Percentiles rank a stretch among this genome's conserved stretches.
Conservation (phyloP, 1,284 basidiomycete genomes). For the Pseudozyma pruni region DNA sequence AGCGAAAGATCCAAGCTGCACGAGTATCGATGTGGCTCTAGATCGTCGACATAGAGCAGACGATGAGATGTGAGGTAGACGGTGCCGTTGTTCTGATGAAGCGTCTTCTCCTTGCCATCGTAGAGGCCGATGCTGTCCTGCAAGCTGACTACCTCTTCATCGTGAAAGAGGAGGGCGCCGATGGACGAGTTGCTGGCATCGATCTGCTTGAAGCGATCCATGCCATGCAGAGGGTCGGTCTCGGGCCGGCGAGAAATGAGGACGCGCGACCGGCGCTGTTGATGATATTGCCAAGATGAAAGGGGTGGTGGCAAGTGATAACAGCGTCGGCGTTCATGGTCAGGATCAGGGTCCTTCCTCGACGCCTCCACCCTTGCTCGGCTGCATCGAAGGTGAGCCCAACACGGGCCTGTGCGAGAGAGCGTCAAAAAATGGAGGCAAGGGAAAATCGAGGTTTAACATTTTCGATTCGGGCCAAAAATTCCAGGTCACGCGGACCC, state of each 20-base stretch:
- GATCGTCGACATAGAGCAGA: slow-evolving; percentile 81
- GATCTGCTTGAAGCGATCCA: slow-evolving; percentile 62
- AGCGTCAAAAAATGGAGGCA: not conserved
- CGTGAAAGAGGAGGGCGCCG: slow-evolving; percentile 51
- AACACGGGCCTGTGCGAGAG: slow-evolving; percentile 6
- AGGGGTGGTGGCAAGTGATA: too few species aligned
- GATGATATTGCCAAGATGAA: not conserved
- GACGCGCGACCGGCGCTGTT: not conserved
- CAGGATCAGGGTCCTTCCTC: too few species aligned
- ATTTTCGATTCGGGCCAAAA: not conserved
- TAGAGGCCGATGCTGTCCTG: slow-evolving; percentile 63
- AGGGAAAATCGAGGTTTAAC: slow-evolving; percentile 24
- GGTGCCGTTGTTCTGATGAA: slow-evolving; percentile 78
- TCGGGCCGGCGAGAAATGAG: not conserved
- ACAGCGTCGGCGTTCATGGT: too few species aligned
- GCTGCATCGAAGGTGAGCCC: not conserved
- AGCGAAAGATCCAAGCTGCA: slow-evolving; percentile 73
- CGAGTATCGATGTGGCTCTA: slow-evolving; percentile 69
- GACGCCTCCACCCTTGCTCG: slow-evolving; percentile 6
- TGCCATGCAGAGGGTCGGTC: slow-evolving; percentile 22
- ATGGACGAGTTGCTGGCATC: slow-evolving; percentile 56
- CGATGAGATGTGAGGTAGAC: slow-evolving; percentile 85
- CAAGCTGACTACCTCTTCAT: slow-evolving; percentile 60
- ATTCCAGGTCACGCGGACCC: slow-evolving; percentile 8
- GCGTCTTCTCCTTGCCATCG: slow-evolving; percentile 78